phyloP scores from a whole-genome alignment of 2,329 filamentous ascomycete species.

The Emergomyces pasteurianus region DNA sequence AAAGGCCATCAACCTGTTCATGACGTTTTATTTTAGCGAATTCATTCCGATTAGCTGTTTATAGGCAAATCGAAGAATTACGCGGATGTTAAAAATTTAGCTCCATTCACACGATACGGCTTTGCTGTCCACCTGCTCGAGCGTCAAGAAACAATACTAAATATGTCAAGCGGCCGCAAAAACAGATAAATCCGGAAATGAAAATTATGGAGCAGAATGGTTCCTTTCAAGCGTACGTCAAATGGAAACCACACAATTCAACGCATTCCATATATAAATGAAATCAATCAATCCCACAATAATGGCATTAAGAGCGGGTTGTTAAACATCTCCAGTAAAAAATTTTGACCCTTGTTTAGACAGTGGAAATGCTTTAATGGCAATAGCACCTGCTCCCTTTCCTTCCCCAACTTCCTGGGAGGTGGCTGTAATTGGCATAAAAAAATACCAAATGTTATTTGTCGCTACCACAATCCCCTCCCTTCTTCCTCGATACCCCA shows the following conservation, averaged over 20 bases:
- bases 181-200: neutral
- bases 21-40: neutral
- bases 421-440: neutral
- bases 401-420: neutral
- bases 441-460: neutral
- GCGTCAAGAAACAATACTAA: slow-evolving; percentile 14
- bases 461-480: neutral
- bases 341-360: neutral
- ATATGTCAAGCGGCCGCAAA: too few species aligned
- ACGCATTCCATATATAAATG: slow-evolving; percentile 38
- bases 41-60: neutral
- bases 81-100: slow-evolving; percentile 34
- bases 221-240: too few species aligned
- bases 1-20: slow-evolving; percentile 36
- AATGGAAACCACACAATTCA: slow-evolving; percentile 23
- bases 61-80: neutral
- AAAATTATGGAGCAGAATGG: neutral
- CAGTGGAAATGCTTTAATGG: neutral
- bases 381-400: neutral
- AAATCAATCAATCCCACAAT: slow-evolving; percentile 36
- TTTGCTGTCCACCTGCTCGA: slow-evolving; percentile 26
- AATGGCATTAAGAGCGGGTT: slow-evolving; percentile 36
- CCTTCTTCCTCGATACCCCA: neutral
- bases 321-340: slow-evolving; percentile 27
- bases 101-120: slow-evolving; percentile 30